Conservation (phyloP, 2,329 filamentous ascomycete species). For the Neopestalotiopsis sp. region DNA sequence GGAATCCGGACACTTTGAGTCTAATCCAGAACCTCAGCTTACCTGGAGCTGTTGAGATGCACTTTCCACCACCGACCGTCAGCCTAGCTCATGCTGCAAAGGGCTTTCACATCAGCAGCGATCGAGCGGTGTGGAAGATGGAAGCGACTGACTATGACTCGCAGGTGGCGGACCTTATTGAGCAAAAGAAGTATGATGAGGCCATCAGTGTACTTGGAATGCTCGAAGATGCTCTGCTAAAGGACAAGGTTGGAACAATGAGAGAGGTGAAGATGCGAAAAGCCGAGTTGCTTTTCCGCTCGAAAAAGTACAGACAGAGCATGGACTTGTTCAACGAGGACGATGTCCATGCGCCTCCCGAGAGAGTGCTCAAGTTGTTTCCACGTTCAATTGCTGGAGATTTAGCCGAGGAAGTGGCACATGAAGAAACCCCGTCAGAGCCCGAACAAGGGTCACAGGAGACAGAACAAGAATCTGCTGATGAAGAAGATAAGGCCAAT, state of each 20-base stretch:
- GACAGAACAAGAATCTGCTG: slow-evolving; percentile 41
- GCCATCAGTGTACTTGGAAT: slow-evolving; percentile 87
- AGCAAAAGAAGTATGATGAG: slow-evolving; percentile 79
- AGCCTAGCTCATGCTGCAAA: slow-evolving; percentile 96
- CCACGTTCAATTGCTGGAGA: slow-evolving; percentile 84
- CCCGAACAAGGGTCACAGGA: slow-evolving; percentile 45
- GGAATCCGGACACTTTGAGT: slow-evolving; percentile 91
- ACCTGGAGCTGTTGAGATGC: slow-evolving; percentile 80
- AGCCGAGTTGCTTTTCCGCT: slow-evolving; percentile 81
- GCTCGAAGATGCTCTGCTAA: slow-evolving; percentile 89
- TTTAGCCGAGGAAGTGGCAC: slow-evolving; percentile 62
- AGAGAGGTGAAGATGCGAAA: slow-evolving; percentile 91
- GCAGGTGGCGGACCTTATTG: slow-evolving; percentile 83
- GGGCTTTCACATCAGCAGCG: slow-evolving; percentile 91
- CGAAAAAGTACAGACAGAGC: slow-evolving; percentile 82
- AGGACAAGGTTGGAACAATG: slow-evolving; percentile 79
- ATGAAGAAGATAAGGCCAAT: slow-evolving; percentile 35
- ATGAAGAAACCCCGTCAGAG: slow-evolving; percentile 51
- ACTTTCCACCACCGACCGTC: slow-evolving; percentile 90
- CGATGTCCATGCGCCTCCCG: slow-evolving; percentile 86
- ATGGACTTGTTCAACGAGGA: slow-evolving; percentile 87
- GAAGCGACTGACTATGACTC: slow-evolving; percentile 88
- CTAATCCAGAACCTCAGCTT: slow-evolving; percentile 84
- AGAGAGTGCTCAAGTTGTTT: slow-evolving; percentile 84
- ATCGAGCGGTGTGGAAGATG: slow-evolving; percentile 95